Evolutionary conservation across 192 early-diverging fungal species (phyloP), one percentile per base, ranked within the genome.

Genomic region (Gigaspora rosea): DNA sequence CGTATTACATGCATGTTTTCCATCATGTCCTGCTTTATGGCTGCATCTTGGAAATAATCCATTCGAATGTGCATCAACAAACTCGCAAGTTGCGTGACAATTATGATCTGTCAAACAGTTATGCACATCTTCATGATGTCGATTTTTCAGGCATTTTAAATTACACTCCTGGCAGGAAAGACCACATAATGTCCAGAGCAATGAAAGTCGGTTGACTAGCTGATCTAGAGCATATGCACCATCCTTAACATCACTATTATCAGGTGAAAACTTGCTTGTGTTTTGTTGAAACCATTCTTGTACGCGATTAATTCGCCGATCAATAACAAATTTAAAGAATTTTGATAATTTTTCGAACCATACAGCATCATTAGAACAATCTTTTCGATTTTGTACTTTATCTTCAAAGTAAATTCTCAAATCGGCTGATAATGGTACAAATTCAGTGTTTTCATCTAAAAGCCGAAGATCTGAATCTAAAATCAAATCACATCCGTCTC

Each of bases 71-170:
- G 67, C 77, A 33, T 78, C 65, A 16, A 1, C 1, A 73, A 78
- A 73, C 0, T 73, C 6, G 13, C 77, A 78, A 51, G 0, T 0
- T 22, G 33, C 61, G 52, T 78, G 70, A 48, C 77, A 78, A 36
- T 51, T 16, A 49, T 78, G 77, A 61, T 78, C 51, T 11, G 77
- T 78, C 18, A 73, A 59, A 54, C 77, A 78, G 33, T 78, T 52
- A 78, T 78, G 77, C 15, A 46, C 15, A 20, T 65, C 65, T n/a
- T 20, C 0, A 15, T 77, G 76, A 77, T 41, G 18, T 15, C n/a
- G 35, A 27, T 41, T 48, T n/a, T 78, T 72, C 7, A 78, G 11
- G 22, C 77, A 78, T 35, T 32, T 20, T 47, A 78, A 63, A 36
- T 59, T 50, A 52, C 77, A 78, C 12, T 56, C 18, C 15, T 69